Evolutionary conservation across 1,284 basidiomycete species (phyloP), one percentile per base, ranked within the genome.

Genomic region (Pterulicium gracile): DNA sequence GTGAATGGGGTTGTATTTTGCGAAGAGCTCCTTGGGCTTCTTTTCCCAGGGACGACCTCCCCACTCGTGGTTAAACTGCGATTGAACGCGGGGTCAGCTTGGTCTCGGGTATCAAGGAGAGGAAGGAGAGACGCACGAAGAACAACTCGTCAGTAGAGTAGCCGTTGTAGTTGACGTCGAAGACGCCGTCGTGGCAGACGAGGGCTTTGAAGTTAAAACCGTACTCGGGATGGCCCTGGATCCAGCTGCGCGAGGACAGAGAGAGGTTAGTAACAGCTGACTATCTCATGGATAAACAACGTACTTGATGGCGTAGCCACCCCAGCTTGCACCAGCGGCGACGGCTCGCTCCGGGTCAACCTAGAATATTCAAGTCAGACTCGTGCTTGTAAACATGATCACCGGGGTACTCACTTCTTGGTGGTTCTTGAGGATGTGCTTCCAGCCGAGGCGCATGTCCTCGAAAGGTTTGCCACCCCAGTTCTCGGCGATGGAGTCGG

Each of bases 391-490:
- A 23, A 3, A 4, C 2, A 12, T 18, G n/a, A 24, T 42, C 39
- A 4, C 35, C 17, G 36, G 12, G 21, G 41, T 34, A 40, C 50
- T 13, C 53, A 83, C 83, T 70, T 90, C 84, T 3, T 88, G 84
- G 58, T 79, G 85, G 44, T 72, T 65, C 1, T 81, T 65, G 42
- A 92, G 64, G 13, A 79, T 72, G 55, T 83, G 69, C 49, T 83
- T 74, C 77, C 84, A 89, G 2, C 89, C 89, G 3, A 79, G 77
- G 42, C 73, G 70, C 52, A 94, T 64, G 59, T 94, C 90, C 41
- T 77, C 75, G 56, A 88, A 92, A 1, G 92, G 92, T 52, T 81
- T 87, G 48, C 88, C 88, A 54, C 89, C 88, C 87, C 88, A 91
- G 53, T 89, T 79, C 54, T 75, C 71, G 2, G 75, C 67, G 55